phyloP scores from a whole-genome alignment of 164 flowering plant genomes.

The Macadamia tetraphylla region DNA sequence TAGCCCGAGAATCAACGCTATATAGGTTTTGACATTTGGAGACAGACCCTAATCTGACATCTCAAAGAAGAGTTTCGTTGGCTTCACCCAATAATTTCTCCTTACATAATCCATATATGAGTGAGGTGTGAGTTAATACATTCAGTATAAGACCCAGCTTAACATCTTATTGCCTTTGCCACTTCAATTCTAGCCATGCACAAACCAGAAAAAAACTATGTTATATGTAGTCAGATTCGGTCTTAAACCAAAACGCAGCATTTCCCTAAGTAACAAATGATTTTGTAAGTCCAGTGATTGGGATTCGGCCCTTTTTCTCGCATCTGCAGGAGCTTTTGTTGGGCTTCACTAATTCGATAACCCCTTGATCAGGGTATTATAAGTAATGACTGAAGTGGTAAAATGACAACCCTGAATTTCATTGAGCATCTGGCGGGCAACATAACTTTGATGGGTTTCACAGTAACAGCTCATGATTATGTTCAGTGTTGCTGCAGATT shows the following conservation, averaged over 20 bases:
- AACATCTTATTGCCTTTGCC: slow-evolving; percentile 13
- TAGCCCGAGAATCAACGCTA: slow-evolving; percentile 22
- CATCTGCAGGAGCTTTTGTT: slow-evolving; percentile 14
- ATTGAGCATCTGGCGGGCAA: slow-evolving; percentile 12
- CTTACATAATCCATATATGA: slow-evolving; percentile 27
- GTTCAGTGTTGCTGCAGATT: slow-evolving; percentile 6
- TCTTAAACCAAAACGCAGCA: slow-evolving; percentile 11
- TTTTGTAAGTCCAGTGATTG: slow-evolving; percentile 15
- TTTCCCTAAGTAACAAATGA: slow-evolving; percentile 15
- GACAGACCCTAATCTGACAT: slow-evolving; percentile 17
- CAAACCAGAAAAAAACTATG: slow-evolving; percentile 16
- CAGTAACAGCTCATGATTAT: slow-evolving; percentile 20
- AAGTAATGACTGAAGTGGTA: slow-evolving; percentile 16
- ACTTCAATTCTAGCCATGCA: slow-evolving; percentile 13
- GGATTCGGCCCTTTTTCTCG: slow-evolving; percentile 11
- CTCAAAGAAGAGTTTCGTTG: slow-evolving; percentile 10
- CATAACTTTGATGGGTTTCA: slow-evolving; percentile 6
- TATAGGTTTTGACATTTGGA: slow-evolving; percentile 23
- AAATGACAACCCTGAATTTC: slow-evolving; percentile 9
- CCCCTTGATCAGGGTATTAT: slow-evolving; percentile 25
- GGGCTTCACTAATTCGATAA: slow-evolving; percentile 22
- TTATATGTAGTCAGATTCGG: slow-evolving; percentile 10
- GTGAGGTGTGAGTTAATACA: slow-evolving; percentile 15
- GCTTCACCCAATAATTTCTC: slow-evolving; percentile 16
- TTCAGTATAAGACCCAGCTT: slow-evolving; percentile 13